Evolutionary conservation across 805 yeast species (phyloP), one percentile per base, ranked within the genome.

Genomic region (Metschnikowia rubicola): DNA sequence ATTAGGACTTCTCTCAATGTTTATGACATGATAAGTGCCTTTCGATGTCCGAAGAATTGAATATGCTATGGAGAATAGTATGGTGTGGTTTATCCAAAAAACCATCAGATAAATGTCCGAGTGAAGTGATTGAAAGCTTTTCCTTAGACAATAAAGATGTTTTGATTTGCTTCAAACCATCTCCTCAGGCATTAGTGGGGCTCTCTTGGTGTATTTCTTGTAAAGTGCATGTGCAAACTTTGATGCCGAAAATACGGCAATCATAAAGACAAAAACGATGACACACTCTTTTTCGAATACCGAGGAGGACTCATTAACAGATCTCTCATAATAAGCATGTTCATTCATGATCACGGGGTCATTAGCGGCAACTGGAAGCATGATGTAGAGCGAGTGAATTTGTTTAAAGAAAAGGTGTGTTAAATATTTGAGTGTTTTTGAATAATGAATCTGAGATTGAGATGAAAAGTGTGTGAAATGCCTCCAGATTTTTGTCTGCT

Each of bases 281-380:
- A 50, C 17, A 41, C 46, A 34, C 8, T 32, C 36, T 11, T 29
- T 35, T 17, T 36, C 35, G n/a, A 38, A 19, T 4, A 15, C 19
- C 6, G 43, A 35, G 37, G 35, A 29, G 9, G 38, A 10, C 30
- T 35, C 37, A 29, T 8, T 32, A 26, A 15, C 28, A n/a, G n/a
- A 10, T 9, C 46, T 19, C n/a, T 36, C 47, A 35, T 53, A 53
- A 32, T 53, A 55, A 7, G 51, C 57, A 34, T 55, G 58, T 36
- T 55, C 58, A 34, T 37, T 41, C 55, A 55, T 51, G 10, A 52
- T 28, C 17, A 26, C 30, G 8, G 39, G 43, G 42, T 54, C 54
- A 13, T 28, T 26, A 15, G 51, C 33, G 11, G 55, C 55, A 17
- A 31, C 28, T 3, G 57, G 57, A 39, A 50, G 46, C 55, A 51